Base-by-base conservation (phyloP, 441 rosid genomes). In the Populus hybrid region DNA sequence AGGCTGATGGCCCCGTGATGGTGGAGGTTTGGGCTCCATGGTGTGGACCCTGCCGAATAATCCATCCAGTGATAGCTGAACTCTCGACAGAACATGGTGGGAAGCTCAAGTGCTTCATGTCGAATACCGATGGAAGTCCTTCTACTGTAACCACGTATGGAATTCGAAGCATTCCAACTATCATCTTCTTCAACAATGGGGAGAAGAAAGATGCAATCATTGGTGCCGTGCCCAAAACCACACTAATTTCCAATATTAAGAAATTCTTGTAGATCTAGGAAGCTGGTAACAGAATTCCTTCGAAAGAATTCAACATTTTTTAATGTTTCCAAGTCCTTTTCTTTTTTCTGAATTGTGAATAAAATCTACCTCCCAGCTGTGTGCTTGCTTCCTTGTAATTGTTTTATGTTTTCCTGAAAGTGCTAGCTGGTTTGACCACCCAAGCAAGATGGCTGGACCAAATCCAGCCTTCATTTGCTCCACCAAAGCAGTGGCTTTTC, bases 21-120 rank as follows among this genome's bases (percentile, higher is more conserved):
- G 94, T 91, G 14, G 92, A 90, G 71, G 88, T 91, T 75, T 87
- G 90, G 91, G 97, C 95, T 28, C 91, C 95, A 0, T 91, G 96
- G 94, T 91, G 96, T 59, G 96, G 96, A 3, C 96, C 96, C 0
- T 93, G 96, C 88, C 87, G 89, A 61, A 84, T 89, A 87, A 82
- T 90, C 75, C 89, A 86, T 69, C 96, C 94, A 0, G 88, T 87
- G 20, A 85, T 91, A 18, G 92, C 82, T 35, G 94, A 91, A 70
- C 72, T 93, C 32, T 90, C 94, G 7, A 68, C 73, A 5, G 84
- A 90, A 77, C 90, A 89, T 71, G 77, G 88, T 1, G 93, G 92
- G 71, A 89, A 84, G 80, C 78, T 91, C 71, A 84, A 88, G 78
- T 89, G 87, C 85, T 88, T 81, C 75, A 90, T 85, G 72, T 72